Conservation (phyloP, 1,284 basidiomycete species). For the Ceratobasidium sp. region DNA sequence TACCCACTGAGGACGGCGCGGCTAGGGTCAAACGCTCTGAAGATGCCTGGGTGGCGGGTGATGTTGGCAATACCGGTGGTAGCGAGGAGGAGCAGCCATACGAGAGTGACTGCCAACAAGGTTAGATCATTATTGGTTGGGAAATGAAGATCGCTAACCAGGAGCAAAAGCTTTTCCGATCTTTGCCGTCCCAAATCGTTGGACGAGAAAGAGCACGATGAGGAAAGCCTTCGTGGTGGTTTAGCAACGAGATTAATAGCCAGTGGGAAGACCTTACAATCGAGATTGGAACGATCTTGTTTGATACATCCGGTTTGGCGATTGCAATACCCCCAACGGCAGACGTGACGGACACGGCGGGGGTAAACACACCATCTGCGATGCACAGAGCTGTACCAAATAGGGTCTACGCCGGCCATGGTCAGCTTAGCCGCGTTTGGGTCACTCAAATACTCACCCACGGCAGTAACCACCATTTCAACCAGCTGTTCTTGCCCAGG, state of each 20-base stretch:
- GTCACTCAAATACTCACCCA: constrained; percentile 61
- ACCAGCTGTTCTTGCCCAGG: constrained; percentile 49
- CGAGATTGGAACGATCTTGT: constrained; percentile 69
- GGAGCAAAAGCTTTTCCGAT: constrained; percentile 70
- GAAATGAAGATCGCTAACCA: constrained; percentile 54
- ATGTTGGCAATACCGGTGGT: constrained; percentile 72
- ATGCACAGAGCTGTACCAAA: constrained; percentile 58
- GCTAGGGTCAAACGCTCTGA: constrained; percentile 76
- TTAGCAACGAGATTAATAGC: background rate
- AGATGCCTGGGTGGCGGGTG: constrained; percentile 68
- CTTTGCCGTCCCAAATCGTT: constrained; percentile 70
- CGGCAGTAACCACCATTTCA: constrained; percentile 65
- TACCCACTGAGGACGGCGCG: constrained; percentile 70
- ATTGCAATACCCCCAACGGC: constrained; percentile 76
- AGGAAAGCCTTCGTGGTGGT: constrained; percentile 63
- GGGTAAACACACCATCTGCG: constrained; percentile 59
- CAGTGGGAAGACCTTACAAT: constrained; percentile 59
- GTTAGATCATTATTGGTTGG: background rate
- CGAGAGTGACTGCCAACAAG: constrained; percentile 62
- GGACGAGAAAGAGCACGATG: constrained; percentile 69
- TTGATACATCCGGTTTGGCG: constrained; percentile 64
- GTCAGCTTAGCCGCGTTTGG: too few relatives aligned
- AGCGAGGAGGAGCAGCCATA: constrained; percentile 70
- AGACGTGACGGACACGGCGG: constrained; percentile 76
- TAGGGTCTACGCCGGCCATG: constrained; percentile 50